These are phyloP conservation scores for Rhipidocladum racemiflorum DNA, from an alignment of 176 grass and related monocot genomes.

Conservation along the genomic window DNA sequence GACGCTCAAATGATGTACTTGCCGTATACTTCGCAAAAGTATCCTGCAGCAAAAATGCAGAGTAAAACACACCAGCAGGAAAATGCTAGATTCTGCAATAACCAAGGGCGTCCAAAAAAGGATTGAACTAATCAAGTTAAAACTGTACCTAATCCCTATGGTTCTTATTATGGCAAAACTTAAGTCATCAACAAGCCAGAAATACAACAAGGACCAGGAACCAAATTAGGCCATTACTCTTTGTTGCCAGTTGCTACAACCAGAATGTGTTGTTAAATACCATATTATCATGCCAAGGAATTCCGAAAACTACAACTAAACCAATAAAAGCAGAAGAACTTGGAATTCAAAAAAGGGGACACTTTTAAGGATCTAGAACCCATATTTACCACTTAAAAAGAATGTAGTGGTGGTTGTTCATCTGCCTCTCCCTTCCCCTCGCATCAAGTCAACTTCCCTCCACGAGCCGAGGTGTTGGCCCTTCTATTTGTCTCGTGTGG, in stretches of 20 bases:
- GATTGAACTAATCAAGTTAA: neutral
- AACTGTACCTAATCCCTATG: neutral
- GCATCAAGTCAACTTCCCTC: too few species aligned
- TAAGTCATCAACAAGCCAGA: neutral
- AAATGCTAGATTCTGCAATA: neutral
- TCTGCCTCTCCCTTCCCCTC: too few species aligned
- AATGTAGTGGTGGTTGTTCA: too few species aligned
- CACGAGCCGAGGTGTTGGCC: too few species aligned
- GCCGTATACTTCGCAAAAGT: slow-evolving; percentile 81
- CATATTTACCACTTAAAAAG: neutral
- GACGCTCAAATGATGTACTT: slow-evolving; percentile 81
- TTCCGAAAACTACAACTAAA: slow-evolving; percentile 14
- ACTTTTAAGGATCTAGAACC: neutral
- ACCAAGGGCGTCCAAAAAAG: neutral
- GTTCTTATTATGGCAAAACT: neutral
- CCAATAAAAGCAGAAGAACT: neutral
- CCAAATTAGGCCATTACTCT: neutral
- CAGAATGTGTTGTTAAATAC: slow-evolving; percentile 2
- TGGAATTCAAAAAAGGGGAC: neutral
- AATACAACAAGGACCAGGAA: neutral
- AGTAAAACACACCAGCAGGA: neutral
- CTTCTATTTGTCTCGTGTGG: too few species aligned
- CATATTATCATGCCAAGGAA: neutral
- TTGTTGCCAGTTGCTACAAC: neutral
- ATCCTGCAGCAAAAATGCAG: slow-evolving; percentile 38